phyloP scores from a whole-genome alignment of 2,329 filamentous ascomycete genomes.

The Cytospora chrysosperma region DNA sequence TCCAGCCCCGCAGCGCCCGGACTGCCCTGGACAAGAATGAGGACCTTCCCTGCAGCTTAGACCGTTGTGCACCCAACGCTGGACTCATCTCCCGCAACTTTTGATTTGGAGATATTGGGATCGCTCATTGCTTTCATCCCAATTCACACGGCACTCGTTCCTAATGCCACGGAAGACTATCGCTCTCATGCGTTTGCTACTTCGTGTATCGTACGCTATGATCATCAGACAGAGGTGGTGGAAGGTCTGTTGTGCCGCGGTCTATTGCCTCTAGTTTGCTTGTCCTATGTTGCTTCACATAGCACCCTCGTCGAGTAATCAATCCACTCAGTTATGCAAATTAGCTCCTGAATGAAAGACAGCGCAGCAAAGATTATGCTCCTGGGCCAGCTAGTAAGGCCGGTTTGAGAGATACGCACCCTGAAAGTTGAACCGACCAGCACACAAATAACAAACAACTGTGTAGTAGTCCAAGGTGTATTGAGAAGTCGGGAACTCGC shows the following conservation, averaged over 20 bases:
- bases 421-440: no score
- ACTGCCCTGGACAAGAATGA: conserved; percentile 6
- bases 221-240: not conserved
- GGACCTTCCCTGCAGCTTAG: conserved; percentile 4
- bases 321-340: no score
- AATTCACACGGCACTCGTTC: not conserved
- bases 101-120: not conserved
- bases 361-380: not conserved
- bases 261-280: not conserved
- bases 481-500: no score
- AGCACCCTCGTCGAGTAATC: not conserved
- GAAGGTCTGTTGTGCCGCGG: not conserved
- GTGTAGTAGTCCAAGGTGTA: no score
- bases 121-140: not conserved
- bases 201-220: not conserved
- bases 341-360: not conserved
- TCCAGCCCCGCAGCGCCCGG: not conserved
- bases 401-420: no score
- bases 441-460: no score
- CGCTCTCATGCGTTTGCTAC: not conserved
- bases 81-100: not conserved
- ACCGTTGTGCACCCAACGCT: not conserved
- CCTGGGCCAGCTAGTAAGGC: not conserved
- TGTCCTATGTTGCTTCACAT: not conserved
- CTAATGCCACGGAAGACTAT: not conserved